A percentile compares a stretch with the other conserved stretches of the same genome.
phyloP scores from a whole-genome alignment of 2,329 filamentous ascomycete species.

The Ambrosiella beaveri region DNA sequence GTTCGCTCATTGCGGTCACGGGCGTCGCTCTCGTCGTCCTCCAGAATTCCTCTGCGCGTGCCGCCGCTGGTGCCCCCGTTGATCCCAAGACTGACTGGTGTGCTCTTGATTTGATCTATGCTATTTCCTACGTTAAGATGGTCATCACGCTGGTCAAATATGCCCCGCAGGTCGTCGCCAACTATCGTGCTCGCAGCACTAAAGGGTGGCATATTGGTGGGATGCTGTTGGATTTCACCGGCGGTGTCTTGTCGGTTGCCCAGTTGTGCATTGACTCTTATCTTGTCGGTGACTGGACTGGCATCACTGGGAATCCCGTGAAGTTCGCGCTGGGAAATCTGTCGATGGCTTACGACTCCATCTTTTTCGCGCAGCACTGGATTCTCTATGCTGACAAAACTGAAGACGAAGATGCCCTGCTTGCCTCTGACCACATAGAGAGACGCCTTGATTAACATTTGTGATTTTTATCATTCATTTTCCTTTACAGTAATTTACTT shows the following conservation, averaged over 20 bases:
- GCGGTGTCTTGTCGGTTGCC: slow-evolving; percentile 62
- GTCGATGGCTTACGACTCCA: slow-evolving; percentile 65
- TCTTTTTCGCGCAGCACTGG: slow-evolving; percentile 85
- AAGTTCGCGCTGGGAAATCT: slow-evolving; percentile 79
- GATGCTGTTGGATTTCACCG: slow-evolving; percentile 68
- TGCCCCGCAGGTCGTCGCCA: slow-evolving; percentile 67
- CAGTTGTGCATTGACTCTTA: slow-evolving; percentile 78
- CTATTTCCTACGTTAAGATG: slow-evolving; percentile 76
- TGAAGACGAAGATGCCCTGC: slow-evolving; percentile 17
- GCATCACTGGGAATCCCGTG: slow-evolving; percentile 76
- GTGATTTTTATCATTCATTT: neutral
- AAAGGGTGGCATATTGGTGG: slow-evolving; percentile 73
- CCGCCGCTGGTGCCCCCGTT: slow-evolving; percentile 14
- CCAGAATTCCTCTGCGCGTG: slow-evolving; percentile 17
- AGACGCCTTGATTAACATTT: slow-evolving; percentile 14
- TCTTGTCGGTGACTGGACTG: slow-evolving; percentile 72
- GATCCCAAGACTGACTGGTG: slow-evolving; percentile 33
- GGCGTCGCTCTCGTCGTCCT: slow-evolving; percentile 31
- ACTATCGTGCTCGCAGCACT: slow-evolving; percentile 73
- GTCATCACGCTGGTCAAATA: slow-evolving; percentile 84
- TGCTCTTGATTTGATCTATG: slow-evolving; percentile 46
- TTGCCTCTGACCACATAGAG: slow-evolving; percentile 18
- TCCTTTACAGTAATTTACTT: neutral
- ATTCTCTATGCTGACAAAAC: slow-evolving; percentile 40
- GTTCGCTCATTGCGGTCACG: slow-evolving; percentile 45